Conservation (phyloP, 2,329 filamentous ascomycete genomes). For the Nigrograna mackinnonii region DNA sequence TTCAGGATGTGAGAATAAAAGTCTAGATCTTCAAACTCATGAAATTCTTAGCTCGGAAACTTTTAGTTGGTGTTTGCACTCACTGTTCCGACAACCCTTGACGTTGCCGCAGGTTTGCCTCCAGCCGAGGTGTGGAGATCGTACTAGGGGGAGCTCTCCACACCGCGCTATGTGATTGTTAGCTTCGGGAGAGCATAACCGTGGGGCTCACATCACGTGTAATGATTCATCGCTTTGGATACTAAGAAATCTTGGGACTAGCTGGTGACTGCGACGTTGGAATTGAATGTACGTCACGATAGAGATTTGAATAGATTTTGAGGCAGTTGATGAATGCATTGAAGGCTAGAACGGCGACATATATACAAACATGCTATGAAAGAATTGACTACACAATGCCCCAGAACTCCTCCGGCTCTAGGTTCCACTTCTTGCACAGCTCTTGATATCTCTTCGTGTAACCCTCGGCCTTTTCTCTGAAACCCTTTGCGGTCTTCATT, state of each 20-base stretch:
- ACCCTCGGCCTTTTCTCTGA: conserved; percentile 35
- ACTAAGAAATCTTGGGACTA: no score
- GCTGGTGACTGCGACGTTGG: no score
- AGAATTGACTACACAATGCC: conserved; percentile 31
- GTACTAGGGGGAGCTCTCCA: conserved; percentile 11
- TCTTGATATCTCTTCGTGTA: conserved; percentile 40
- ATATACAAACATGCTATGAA: no score
- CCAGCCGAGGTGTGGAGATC: conserved; percentile 14
- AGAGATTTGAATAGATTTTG: no score
- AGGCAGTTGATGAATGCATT: no score
- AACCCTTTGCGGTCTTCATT: conserved; percentile 44
- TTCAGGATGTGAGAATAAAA: background rate
- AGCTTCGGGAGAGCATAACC: conserved; percentile 10
- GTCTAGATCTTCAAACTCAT: background rate
- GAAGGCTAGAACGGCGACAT: no score
- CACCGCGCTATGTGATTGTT: conserved; percentile 10
- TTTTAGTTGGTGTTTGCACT: background rate
- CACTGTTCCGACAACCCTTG: conserved; percentile 3
- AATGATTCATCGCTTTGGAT: no score
- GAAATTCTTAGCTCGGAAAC: background rate
- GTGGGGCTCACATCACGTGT: background rate
- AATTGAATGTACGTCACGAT: no score
- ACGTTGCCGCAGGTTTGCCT: conserved; percentile 7
- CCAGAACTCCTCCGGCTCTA: conserved; percentile 33
- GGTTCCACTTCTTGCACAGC: conserved; percentile 36